Evolutionary conservation across 148 eudicot genomes (phyloP).

Genomic region (Bassia scoparia): DNA sequence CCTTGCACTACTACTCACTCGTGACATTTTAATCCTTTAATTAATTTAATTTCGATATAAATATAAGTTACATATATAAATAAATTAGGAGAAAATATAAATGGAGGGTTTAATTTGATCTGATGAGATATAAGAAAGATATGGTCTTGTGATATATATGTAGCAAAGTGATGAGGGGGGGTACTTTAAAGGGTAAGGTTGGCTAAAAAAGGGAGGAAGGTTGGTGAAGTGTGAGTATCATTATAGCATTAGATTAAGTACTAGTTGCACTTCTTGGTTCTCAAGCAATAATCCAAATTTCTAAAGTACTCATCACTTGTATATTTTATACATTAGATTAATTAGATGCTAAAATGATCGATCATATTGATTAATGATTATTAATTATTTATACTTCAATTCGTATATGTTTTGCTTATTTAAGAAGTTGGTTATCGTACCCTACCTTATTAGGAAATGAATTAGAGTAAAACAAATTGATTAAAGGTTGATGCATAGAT

Average conservation of each 20-base stretch:
- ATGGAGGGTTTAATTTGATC: too few species aligned
- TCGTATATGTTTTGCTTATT: constrained; percentile 12
- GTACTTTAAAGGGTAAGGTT: constrained; percentile 26
- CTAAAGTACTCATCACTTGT: not conserved
- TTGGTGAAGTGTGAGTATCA: constrained; percentile 58
- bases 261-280: constrained; percentile 30
- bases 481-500: constrained; percentile 14
- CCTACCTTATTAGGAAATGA: not conserved
- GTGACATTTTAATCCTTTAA: constrained; percentile 41
- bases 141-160: constrained; percentile 6
- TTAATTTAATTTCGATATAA: too few species aligned
- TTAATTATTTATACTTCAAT: too few species aligned
- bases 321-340: not conserved
- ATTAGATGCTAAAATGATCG: constrained; percentile 14
- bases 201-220: constrained; percentile 25
- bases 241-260: constrained; percentile 12
- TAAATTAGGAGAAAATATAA: too few species aligned
- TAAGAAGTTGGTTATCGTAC: constrained; percentile 5
- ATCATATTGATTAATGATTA: not conserved
- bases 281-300: constrained; percentile 34
- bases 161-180: too few species aligned
- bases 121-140: constrained; percentile 32
- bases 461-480: not conserved
- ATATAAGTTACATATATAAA: constrained; percentile 11
- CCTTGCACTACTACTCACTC: constrained; percentile 46